Conservation (phyloP, 2,329 filamentous ascomycete genomes). For the Aspergillus hiratsukae region DNA sequence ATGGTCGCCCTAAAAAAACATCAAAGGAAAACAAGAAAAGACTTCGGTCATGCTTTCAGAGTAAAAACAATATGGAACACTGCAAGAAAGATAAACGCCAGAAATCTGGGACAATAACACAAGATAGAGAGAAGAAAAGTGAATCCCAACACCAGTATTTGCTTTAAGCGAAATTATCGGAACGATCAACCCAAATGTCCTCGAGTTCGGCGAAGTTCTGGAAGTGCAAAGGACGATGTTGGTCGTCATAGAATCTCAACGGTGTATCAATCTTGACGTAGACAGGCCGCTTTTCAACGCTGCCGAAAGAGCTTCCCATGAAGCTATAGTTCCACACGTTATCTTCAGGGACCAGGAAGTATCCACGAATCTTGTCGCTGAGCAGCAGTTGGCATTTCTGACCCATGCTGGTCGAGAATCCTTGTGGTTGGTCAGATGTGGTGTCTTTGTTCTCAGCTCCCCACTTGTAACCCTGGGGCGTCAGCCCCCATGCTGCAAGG, state of each 20-base stretch:
- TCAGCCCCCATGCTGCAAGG: conserved; percentile 87
- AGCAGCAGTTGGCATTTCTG: conserved; percentile 92
- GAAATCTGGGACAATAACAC: conserved; percentile 4
- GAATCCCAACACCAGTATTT: conserved; percentile 20
- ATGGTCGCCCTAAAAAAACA: neutral
- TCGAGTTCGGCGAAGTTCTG: conserved; percentile 96
- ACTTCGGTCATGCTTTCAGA: conserved; percentile 2
- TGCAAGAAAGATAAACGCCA: neutral
- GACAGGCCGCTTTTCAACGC: conserved; percentile 83
- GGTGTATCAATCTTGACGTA: conserved; percentile 94
- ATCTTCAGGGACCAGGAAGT: conserved; percentile 90
- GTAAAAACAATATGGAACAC: neutral
- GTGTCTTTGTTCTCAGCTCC: conserved; percentile 92
- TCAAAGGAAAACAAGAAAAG: neutral
- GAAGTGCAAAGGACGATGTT: conserved; percentile 92
- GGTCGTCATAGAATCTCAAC: conserved; percentile 81
- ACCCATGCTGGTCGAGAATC: conserved; percentile 87
- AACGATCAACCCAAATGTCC: conserved; percentile 90
- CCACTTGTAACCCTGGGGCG: conserved; percentile 92
- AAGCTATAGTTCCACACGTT: conserved; percentile 97
- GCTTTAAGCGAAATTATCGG: conserved; percentile 82
- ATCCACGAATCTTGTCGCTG: conserved; percentile 88
- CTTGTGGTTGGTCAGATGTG: conserved; percentile 86
- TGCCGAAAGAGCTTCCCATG: conserved; percentile 84
- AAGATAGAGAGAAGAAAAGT: conserved; percentile 8